phyloP scores from a whole-genome alignment of 192 early-diverging fungal genomes.

The Dissophora ornata region DNA sequence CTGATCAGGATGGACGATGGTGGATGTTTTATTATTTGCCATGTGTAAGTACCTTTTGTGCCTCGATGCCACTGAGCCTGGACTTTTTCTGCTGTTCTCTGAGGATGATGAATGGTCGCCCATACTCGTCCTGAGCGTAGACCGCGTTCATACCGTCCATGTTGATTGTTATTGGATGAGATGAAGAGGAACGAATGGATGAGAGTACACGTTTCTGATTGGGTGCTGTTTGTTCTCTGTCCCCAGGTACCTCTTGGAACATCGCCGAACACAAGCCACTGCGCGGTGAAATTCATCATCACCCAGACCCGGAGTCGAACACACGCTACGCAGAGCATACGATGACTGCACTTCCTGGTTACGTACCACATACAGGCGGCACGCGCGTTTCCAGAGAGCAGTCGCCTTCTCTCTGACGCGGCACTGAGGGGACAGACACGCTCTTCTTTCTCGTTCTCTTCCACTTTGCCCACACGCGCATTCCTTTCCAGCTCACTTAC shows the following conservation, averaged over 20 bases:
- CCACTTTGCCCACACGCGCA: not conserved
- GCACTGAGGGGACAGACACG: not conserved
- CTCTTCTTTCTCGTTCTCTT: not conserved
- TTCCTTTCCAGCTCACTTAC: not conserved
- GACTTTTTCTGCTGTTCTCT: conserved; percentile 95
- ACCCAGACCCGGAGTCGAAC: not conserved
- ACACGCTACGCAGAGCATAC: not conserved
- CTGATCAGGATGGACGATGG: conserved; percentile 8
- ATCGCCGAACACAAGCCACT: too few species aligned
- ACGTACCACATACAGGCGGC: not conserved
- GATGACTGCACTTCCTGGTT: not conserved
- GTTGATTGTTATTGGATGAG: conserved; percentile 10
- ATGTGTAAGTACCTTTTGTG: conserved; percentile 83
- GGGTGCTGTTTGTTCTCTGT: too few species aligned
- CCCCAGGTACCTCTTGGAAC: too few species aligned
- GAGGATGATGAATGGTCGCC: conserved; percentile 98
- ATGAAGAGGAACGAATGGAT: conserved; percentile 10
- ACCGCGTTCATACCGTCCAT: conserved; percentile 70
- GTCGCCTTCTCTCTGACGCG: conserved; percentile 5
- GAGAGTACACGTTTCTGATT: too few species aligned
- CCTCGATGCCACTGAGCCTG: conserved; percentile 91
- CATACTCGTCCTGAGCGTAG: conserved; percentile 97
- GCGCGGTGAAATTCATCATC: too few species aligned
- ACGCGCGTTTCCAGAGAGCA: not conserved
- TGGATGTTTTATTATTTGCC: not conserved